A percentile compares a stretch with the other conserved stretches of the same genome.
Conservation (phyloP, 345 rosid genomes). For the Gossypium turneri region DNA sequence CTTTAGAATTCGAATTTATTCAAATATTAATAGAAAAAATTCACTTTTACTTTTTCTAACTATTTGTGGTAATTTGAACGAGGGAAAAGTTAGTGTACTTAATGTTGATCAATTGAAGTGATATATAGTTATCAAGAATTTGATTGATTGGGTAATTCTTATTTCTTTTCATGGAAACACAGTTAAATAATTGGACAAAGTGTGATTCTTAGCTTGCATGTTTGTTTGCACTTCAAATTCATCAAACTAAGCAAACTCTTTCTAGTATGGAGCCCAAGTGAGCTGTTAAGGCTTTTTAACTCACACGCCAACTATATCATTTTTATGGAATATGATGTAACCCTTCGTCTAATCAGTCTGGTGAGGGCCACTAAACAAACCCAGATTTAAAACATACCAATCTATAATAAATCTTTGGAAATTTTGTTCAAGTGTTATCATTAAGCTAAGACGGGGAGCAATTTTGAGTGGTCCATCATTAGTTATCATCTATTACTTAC, state of each 20-base stretch:
- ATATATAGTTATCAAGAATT: background rate
- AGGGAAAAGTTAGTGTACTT: background rate
- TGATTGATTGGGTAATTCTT: background rate
- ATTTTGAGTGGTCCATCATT: slow-evolving; percentile 3
- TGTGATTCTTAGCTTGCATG: background rate
- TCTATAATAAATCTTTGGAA: background rate
- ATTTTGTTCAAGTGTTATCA: background rate
- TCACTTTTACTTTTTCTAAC: too few species aligned
- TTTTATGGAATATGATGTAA: background rate
- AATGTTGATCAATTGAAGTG: background rate
- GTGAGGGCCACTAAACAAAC: background rate
- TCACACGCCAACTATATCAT: background rate
- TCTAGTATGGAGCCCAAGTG: slow-evolving; percentile 1
- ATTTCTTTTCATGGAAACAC: too few species aligned
- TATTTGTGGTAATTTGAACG: too few species aligned
- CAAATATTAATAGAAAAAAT: too few species aligned
- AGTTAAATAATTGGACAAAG: background rate
- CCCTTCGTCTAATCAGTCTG: background rate
- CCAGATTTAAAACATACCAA: background rate
- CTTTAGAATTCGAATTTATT: too few species aligned
- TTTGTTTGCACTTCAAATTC: background rate
- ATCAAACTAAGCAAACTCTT: background rate
- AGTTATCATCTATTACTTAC: background rate
- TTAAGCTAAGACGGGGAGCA: background rate
- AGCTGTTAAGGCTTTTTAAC: background rate